Evolutionary conservation across 2,329 filamentous ascomycete genomes (phyloP).

Genomic region (Aspergillus fumigatus): DNA sequence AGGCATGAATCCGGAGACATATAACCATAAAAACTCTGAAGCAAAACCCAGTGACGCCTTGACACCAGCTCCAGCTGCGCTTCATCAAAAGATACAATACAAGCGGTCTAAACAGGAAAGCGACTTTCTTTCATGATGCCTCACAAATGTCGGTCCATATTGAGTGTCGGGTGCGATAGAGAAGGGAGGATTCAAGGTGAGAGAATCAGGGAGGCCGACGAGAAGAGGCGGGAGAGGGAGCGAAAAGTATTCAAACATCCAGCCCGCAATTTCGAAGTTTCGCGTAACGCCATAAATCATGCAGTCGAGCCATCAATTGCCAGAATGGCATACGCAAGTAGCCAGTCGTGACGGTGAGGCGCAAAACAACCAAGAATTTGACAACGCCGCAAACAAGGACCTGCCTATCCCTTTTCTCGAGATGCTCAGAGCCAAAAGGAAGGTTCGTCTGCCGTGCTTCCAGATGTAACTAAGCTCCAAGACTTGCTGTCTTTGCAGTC

Average conservation of each 20-base stretch:
- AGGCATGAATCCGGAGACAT: slow-evolving; percentile 13
- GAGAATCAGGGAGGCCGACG: neutral
- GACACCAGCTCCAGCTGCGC: slow-evolving; percentile 12
- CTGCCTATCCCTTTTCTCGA: neutral
- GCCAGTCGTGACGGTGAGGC: neutral
- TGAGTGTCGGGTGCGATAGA: neutral
- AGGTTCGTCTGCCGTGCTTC: neutral
- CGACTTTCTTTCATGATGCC: slow-evolving; percentile 11
- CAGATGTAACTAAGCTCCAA: neutral
- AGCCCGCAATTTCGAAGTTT: slow-evolving; percentile 27
- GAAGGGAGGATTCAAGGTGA: neutral
- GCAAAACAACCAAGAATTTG: neutral
- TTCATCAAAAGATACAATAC: slow-evolving; percentile 18
- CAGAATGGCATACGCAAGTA: neutral
- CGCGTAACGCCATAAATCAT: slow-evolving; percentile 31
- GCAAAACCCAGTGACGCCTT: slow-evolving; percentile 12
- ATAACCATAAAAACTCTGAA: slow-evolving; percentile 13
- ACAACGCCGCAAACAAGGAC: neutral
- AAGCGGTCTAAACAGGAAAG: slow-evolving; percentile 21
- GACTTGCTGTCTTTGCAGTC: neutral
- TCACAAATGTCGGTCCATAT: slow-evolving; percentile 3
- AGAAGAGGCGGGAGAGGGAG: slow-evolving; percentile 5
- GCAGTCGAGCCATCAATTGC: slow-evolving; percentile 18
- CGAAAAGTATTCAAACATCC: slow-evolving; percentile 27
- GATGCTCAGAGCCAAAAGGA: neutral